phyloP scores from a whole-genome alignment of 176 grass and related monocot genomes.

The Bonia amplexicaulis region DNA sequence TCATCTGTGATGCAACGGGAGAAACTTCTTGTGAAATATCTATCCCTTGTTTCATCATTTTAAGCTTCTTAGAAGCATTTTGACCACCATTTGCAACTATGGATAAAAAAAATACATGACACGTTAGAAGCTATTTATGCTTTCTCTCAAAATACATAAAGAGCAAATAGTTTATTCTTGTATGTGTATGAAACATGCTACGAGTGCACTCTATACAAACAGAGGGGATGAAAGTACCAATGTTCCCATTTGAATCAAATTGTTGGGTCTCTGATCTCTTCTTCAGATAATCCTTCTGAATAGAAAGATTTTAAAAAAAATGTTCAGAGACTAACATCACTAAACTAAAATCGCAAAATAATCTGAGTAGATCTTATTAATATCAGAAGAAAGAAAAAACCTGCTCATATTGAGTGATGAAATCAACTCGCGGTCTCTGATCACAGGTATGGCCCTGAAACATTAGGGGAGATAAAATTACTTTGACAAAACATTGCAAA shows the following conservation, averaged over 20 bases:
- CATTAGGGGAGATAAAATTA: constrained; percentile 27
- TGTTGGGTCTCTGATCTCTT: constrained; percentile 63
- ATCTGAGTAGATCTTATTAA: not conserved
- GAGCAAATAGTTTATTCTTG: constrained; percentile 5
- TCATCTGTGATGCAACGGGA: constrained; percentile 70
- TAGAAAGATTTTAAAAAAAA: not conserved
- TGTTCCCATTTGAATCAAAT: constrained; percentile 68
- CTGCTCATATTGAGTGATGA: constrained; percentile 60
- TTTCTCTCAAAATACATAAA: constrained; percentile 20
- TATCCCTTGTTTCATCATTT: constrained; percentile 54
- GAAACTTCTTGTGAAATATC: constrained; percentile 56
- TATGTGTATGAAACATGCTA: not conserved
- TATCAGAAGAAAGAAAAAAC: constrained; percentile 10
- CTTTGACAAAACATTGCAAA: constrained; percentile 23
- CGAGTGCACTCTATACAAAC: constrained; percentile 7
- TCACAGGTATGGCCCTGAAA: constrained; percentile 57
- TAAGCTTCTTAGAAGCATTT: constrained; percentile 76
- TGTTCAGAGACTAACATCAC: not conserved
- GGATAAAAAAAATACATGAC: constrained; percentile 29
- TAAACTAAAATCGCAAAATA: not conserved
- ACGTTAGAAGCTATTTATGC: constrained; percentile 30
- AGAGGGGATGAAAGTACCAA: constrained; percentile 46
- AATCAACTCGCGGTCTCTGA: constrained; percentile 56
- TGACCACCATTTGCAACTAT: constrained; percentile 62
- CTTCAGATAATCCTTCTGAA: constrained; percentile 81